phyloP scores from a whole-genome alignment of 2,329 filamentous ascomycete species.

The Fusarium sp. region DNA sequence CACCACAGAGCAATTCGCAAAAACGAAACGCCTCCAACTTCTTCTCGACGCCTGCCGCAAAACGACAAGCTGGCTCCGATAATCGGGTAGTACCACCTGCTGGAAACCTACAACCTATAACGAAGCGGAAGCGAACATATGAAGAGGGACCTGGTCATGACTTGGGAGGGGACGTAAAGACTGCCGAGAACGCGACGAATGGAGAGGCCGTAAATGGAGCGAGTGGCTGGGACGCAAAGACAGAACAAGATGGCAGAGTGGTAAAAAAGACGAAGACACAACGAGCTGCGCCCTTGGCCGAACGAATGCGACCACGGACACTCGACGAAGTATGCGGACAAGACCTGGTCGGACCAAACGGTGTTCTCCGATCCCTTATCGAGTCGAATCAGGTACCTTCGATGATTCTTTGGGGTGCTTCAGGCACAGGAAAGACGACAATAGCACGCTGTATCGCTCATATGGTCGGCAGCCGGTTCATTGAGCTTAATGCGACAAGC shows the following conservation, averaged over 20 bases:
- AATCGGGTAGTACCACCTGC: slow-evolving; percentile 52
- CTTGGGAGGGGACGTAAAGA: slow-evolving; percentile 2
- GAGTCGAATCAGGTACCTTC: slow-evolving; percentile 88
- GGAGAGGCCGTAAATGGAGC: slow-evolving; percentile 25
- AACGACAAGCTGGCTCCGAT: slow-evolving; percentile 61
- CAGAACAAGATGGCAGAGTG: slow-evolving; percentile 55
- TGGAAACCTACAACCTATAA: slow-evolving; percentile 48
- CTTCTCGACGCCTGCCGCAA: slow-evolving; percentile 72
- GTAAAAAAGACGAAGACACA: slow-evolving; percentile 77
- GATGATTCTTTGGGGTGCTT: slow-evolving; percentile 93
- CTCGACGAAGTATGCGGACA: slow-evolving; percentile 92
- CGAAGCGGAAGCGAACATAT: slow-evolving; percentile 64
- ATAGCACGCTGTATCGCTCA: slow-evolving; percentile 92
- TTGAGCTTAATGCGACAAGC: slow-evolving; percentile 95
- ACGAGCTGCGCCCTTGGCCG: slow-evolving; percentile 85
- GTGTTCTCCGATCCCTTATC: slow-evolving; percentile 88
- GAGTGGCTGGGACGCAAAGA: slow-evolving; percentile 6
- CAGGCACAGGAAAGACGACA: slow-evolving; percentile 88
- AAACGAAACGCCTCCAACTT: slow-evolving; percentile 70
- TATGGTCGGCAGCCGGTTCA: slow-evolving; percentile 85
- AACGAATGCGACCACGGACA: slow-evolving; percentile 88
- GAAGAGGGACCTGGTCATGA: slow-evolving; percentile 65
- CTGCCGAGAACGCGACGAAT: slow-evolving; percentile 14
- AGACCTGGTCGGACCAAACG: slow-evolving; percentile 85
- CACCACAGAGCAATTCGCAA: slow-evolving; percentile 57